Evolutionary conservation across 2,329 filamentous ascomycete species (phyloP).

Genomic region (Stromatinia cepivora): DNA sequence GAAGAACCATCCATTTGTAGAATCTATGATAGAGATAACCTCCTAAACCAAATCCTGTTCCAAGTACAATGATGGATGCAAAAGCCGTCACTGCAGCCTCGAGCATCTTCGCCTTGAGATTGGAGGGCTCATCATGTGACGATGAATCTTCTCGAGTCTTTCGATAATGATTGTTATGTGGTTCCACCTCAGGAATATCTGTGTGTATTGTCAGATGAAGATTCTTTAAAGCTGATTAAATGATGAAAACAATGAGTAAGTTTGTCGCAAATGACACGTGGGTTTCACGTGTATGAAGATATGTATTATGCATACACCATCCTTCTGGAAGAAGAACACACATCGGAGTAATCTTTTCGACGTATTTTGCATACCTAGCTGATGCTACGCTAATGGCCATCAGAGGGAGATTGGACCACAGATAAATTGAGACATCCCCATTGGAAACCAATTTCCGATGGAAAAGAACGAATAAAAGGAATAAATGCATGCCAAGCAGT

Average conservation of each 20-base stretch:
- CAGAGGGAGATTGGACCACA: background rate
- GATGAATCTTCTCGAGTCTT: background rate
- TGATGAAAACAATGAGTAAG: background rate
- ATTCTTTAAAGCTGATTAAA: background rate
- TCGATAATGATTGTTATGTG: background rate
- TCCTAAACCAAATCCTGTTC: slow-evolving; percentile 62
- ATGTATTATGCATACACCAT: background rate
- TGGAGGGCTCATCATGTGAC: slow-evolving; percentile 17
- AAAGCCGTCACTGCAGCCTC: slow-evolving; percentile 75
- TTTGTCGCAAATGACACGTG: background rate
- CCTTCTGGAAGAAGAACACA: background rate
- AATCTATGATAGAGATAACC: slow-evolving; percentile 77
- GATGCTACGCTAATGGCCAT: background rate
- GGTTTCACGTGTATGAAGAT: background rate
- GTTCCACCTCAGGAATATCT: background rate
- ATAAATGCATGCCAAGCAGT: slow-evolving; percentile 5
- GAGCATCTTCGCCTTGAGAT: slow-evolving; percentile 57
- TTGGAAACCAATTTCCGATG: slow-evolving; percentile 8
- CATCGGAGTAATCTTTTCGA: background rate
- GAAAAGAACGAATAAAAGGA: background rate
- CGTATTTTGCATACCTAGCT: background rate
- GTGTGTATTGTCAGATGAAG: background rate
- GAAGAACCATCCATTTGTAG: slow-evolving; percentile 88
- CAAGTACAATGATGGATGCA: slow-evolving; percentile 71
- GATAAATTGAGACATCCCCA: slow-evolving; percentile 4